Conservation (phyloP, 2,329 filamentous ascomycete species). For the Bimuria novae-zelandiae region DNA sequence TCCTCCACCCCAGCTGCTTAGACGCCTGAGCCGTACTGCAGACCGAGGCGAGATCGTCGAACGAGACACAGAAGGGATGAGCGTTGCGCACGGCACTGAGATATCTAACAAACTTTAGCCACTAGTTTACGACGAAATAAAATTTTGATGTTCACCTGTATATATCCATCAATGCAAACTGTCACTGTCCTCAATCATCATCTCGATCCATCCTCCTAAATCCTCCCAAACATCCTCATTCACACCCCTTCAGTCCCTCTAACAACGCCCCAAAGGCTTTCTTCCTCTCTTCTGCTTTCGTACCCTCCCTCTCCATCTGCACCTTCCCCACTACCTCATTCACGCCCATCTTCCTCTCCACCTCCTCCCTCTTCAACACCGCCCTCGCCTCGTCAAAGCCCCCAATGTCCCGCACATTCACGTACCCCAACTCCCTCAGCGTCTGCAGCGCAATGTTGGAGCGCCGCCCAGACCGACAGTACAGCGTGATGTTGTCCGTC, state of each 20-base stretch:
- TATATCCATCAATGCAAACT: neutral
- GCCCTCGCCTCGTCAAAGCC: slow-evolving; percentile 40
- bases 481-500: slow-evolving; percentile 41
- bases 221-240: slow-evolving; percentile 3
- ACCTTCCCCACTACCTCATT: neutral
- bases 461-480: slow-evolving; percentile 43
- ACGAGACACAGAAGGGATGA: neutral
- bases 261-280: slow-evolving; percentile 32
- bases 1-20: slow-evolving; percentile 4
- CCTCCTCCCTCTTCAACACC: slow-evolving; percentile 34
- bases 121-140: slow-evolving; percentile 17
- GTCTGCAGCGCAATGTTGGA: slow-evolving; percentile 39
- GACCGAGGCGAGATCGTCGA: neutral
- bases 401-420: slow-evolving; percentile 41
- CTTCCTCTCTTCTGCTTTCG: slow-evolving; percentile 21
- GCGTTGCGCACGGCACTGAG: slow-evolving; percentile 12
- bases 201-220: neutral
- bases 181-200: neutral
- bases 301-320: slow-evolving; percentile 4
- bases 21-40: neutral
- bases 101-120: slow-evolving; percentile 18
- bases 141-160: slow-evolving; percentile 21
- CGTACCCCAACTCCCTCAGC: slow-evolving; percentile 36
- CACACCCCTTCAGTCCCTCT: slow-evolving; percentile 34
- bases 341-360: slow-evolving; percentile 5